Evolutionary conservation across 139 green algal species (phyloP).

Genomic region (Tetradesmus obliquus): DNA sequence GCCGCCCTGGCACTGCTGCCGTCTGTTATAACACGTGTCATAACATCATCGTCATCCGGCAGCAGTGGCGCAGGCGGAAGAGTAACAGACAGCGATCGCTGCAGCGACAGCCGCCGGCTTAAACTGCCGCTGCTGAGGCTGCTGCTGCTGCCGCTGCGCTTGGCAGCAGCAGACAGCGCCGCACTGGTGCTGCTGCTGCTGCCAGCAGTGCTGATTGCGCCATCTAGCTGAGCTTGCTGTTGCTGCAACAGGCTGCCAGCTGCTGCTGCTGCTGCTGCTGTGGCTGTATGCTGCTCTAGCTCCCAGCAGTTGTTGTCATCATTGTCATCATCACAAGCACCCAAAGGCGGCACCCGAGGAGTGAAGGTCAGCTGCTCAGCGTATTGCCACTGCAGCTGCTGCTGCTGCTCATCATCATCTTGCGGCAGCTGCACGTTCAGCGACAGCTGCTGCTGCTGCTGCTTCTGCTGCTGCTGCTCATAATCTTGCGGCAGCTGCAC

Average conservation of each 20-base stretch:
- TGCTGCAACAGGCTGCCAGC: not conserved
- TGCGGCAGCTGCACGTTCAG: not conserved
- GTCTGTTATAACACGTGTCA: not conserved
- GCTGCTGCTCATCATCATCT: not conserved
- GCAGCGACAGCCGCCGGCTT: not conserved
- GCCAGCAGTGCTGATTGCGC: not conserved
- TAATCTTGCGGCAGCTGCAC: not conserved
- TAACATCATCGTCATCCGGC: not conserved
- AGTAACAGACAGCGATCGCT: conserved; percentile 21
- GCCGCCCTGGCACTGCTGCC: not conserved
- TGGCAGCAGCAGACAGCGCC: not conserved
- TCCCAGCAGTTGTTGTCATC: not conserved
- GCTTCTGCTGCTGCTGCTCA: not conserved
- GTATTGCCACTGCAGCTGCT: conserved; percentile 6
- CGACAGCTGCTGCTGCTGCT: not conserved
- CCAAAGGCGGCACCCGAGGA: not conserved
- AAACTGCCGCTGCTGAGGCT: not conserved
- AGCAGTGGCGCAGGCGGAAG: not conserved
- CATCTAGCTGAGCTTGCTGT: not conserved
- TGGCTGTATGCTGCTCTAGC: not conserved
- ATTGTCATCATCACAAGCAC: not conserved
- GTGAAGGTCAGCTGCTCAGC: not conserved
- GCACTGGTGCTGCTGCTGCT: not conserved
- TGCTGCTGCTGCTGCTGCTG: conserved; percentile 31
- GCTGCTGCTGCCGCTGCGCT: not conserved